These are phyloP conservation scores for Inosperma sp. DNA, from an alignment of 768 basidiomycete species.

Conservation along the genomic window DNA sequence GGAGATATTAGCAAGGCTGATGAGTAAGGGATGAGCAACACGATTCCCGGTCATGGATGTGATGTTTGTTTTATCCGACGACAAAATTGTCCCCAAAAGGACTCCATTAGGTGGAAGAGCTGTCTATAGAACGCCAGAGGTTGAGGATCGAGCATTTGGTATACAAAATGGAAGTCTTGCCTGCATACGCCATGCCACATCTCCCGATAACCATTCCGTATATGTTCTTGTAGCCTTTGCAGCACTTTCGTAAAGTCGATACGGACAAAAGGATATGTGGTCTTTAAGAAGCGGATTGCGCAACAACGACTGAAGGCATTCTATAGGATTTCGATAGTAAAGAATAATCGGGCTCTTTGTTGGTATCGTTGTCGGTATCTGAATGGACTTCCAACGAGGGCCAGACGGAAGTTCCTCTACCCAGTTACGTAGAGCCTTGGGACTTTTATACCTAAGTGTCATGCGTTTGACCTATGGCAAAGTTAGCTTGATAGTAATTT, in stretches of 20 bases:
- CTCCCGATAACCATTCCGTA: slow-evolving; percentile 14
- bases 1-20: slow-evolving; percentile 30
- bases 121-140: slow-evolving; percentile 12
- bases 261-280: slow-evolving; percentile 16
- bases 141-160: neutral
- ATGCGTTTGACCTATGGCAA: slow-evolving; percentile 13
- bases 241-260: slow-evolving; percentile 8
- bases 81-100: slow-evolving; percentile 23
- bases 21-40: slow-evolving; percentile 27
- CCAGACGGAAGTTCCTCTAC: slow-evolving; percentile 18
- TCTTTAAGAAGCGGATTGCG: slow-evolving; percentile 20
- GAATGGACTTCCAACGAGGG: slow-evolving; percentile 14
- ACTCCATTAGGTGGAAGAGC: slow-evolving; percentile 20
- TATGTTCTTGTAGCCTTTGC: slow-evolving; percentile 9
- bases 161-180: slow-evolving; percentile 13
- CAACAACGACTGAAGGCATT: slow-evolving; percentile 25
- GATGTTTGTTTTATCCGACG: slow-evolving; percentile 30
- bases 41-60: slow-evolving; percentile 26
- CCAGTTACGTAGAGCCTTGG: slow-evolving; percentile 20
- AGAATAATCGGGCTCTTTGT: slow-evolving; percentile 17
- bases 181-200: slow-evolving; percentile 17
- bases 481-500: slow-evolving; percentile 2
- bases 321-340: slow-evolving; percentile 22
- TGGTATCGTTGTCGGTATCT: slow-evolving; percentile 17
- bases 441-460: slow-evolving; percentile 19